Conservation (phyloP, 352 stramenopile genomes). For the Pythium aristosporum region DNA sequence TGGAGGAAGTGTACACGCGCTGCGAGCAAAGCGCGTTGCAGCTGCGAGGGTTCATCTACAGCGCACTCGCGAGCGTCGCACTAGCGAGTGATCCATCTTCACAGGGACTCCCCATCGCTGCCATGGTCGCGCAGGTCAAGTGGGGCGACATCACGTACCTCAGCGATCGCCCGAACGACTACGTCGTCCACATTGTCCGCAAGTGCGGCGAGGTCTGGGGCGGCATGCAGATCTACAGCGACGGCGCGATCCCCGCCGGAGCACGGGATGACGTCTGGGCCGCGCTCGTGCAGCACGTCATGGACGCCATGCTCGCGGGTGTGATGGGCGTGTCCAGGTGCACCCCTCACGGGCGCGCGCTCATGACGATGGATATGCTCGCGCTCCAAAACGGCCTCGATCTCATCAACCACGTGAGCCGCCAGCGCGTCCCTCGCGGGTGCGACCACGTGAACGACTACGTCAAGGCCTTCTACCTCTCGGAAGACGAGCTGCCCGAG, state of each 20-base stretch:
- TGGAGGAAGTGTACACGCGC: slow-evolving; percentile 72
- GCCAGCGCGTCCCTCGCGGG: slow-evolving; percentile 42
- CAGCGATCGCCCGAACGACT: slow-evolving; percentile 73
- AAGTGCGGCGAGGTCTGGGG: slow-evolving; percentile 83
- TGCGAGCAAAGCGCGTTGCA: slow-evolving; percentile 44
- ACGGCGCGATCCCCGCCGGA: slow-evolving; percentile 63
- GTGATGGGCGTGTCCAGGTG: slow-evolving; percentile 90
- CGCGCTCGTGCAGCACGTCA: slow-evolving; percentile 78
- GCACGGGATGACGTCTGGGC: slow-evolving; percentile 80
- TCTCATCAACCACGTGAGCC: slow-evolving; percentile 78
- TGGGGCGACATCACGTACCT: slow-evolving; percentile 70
- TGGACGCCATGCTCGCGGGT: slow-evolving; percentile 90
- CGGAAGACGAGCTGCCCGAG: slow-evolving; percentile 73
- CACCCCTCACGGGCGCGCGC: slow-evolving; percentile 92
- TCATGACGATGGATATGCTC: slow-evolving; percentile 97
- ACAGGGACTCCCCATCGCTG: slow-evolving; percentile 35
- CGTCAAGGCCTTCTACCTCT: slow-evolving; percentile 91
- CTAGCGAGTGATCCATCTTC: slow-evolving; percentile 32
- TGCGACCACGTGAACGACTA: slow-evolving; percentile 77
- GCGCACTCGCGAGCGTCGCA: slow-evolving; percentile 41
- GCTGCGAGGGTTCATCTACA: slow-evolving; percentile 66
- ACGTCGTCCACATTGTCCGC: slow-evolving; percentile 75
- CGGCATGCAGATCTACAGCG: slow-evolving; percentile 60
- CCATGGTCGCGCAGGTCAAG: slow-evolving; percentile 40
- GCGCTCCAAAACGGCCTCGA: slow-evolving; percentile 84